These are phyloP conservation scores for Trametes coccinea DNA, from an alignment of 768 basidiomycete genomes.

Conservation along the genomic window DNA sequence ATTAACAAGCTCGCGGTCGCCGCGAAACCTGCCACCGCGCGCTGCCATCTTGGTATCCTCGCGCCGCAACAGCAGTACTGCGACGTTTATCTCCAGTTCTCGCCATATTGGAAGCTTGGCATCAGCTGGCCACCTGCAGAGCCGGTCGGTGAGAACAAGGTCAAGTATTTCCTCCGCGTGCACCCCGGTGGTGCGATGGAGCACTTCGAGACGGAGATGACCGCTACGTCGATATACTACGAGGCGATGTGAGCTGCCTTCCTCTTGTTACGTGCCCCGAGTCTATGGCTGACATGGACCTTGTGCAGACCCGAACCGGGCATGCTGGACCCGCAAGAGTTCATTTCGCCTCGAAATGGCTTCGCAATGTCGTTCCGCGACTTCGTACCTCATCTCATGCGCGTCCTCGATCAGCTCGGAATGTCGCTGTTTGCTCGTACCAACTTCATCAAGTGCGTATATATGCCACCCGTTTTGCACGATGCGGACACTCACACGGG, in stretches of 20 bases:
- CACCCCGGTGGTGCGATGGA: conserved; percentile 86
- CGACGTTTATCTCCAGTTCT: conserved; percentile 72
- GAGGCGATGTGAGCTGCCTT: conserved; percentile 68
- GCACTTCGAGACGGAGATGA: conserved; percentile 82
- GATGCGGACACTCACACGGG: conserved; percentile 3
- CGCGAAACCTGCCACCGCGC: conserved; percentile 72
- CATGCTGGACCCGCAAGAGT: conserved; percentile 77
- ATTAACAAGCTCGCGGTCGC: conserved; percentile 77
- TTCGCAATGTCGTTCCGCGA: conserved; percentile 83
- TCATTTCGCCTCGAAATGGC: conserved; percentile 79
- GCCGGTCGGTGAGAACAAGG: conserved; percentile 53
- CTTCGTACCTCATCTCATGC: conserved; percentile 78
- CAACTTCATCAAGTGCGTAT: conserved; percentile 72
- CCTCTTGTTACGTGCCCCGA: background rate
- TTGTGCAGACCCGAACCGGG: conserved; percentile 66
- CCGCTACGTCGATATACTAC: conserved; percentile 79
- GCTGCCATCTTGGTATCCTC: conserved; percentile 73
- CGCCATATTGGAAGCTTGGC: conserved; percentile 72
- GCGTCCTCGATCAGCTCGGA: conserved; percentile 82
- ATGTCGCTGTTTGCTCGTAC: conserved; percentile 83
- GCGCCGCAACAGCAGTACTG: conserved; percentile 77
- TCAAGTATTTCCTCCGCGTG: conserved; percentile 81
- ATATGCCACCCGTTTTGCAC: background rate
- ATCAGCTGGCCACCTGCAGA: conserved; percentile 82
- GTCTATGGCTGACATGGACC: background rate